Base-by-base conservation (phyloP, 2,329 filamentous ascomycete species). In the Huntiella savannae region DNA sequence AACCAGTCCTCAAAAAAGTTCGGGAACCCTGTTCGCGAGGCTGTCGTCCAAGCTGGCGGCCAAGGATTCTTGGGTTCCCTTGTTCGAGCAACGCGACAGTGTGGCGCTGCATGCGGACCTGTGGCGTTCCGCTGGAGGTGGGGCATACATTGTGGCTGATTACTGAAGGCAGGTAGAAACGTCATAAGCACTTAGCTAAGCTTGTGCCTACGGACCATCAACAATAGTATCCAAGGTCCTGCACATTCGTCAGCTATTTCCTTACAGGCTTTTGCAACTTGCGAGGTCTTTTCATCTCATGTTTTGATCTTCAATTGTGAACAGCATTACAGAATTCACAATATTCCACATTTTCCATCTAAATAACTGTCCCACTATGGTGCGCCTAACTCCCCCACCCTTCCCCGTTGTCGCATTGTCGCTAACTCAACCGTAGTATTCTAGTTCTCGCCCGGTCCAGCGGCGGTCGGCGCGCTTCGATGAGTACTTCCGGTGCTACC, bases 401-500 rank as follows among this genome's bases (percentile, higher is more conserved):
- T 28, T 13, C 34, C 12, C 12, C 28, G 13, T n/a, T 11, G 11
- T 16, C 32, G 11, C 48, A 43, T 32, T 13, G 11, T 17, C 16
- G 32, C 19, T 32, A n/a, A 33, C 10, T 19, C 3, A 13, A 40
- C 5, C 17, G n/a, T 34, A 49, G 48, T 49, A 49, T 13, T 19
- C 44, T 28, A 38, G 19, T 33, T 43, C 54, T 36, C 61, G 63
- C 19, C 57, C 59, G 19, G 62, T 63, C 48, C 66, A 70, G 49
- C 63, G 68, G 45, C 61, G 68, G 60, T 56, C 69, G 45, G 82
- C 85, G 55, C 83, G 87, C 50, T 98, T 98, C 66, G 88, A 98
- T 62, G 91, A 98, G 63, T 96, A 94, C 67, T 96, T 95, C 65
- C 80, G 91, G 57, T 95, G 87, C 68, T 98, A 96, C 58, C 91